These are phyloP conservation scores for Tuber borchii DNA, from an alignment of 495 filamentous ascomycete genomes.

Conservation along the genomic window DNA sequence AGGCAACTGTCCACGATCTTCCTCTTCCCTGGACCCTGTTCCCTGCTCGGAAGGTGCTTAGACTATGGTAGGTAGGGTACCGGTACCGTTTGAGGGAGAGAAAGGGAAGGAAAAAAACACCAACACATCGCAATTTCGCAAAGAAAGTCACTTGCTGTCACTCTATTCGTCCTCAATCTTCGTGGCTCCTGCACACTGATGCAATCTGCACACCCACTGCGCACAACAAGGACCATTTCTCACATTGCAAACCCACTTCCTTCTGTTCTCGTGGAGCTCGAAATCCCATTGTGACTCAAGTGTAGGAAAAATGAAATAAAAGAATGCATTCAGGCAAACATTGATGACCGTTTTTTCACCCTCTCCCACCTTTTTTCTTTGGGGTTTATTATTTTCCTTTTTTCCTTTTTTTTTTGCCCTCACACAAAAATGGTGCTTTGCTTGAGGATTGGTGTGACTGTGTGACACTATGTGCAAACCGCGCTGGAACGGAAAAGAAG, in stretches of 20 bases:
- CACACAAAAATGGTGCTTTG: neutral
- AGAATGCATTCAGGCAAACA: neutral
- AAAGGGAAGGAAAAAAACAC: neutral
- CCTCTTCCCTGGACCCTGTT: neutral
- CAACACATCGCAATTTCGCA: constrained; percentile 7
- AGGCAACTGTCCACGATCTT: neutral
- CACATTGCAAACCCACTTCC: neutral
- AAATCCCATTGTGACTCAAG: constrained; percentile 1
- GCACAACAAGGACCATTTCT: constrained; percentile 3
- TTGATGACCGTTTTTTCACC: neutral
- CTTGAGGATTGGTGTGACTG: neutral
- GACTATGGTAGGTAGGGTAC: too few species aligned
- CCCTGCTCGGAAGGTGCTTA: neutral
- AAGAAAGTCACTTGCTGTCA: constrained; percentile 10
- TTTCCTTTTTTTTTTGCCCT: neutral
- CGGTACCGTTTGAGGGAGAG: too few species aligned
- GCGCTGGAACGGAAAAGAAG: neutral
- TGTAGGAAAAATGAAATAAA: neutral
- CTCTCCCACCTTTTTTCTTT: constrained; percentile 3
- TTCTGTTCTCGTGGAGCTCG: neutral
- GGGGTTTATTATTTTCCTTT: neutral
- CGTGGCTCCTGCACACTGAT: constrained; percentile 24
- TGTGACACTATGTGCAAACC: neutral
- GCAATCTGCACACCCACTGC: constrained; percentile 21
- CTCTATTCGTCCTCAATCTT: constrained; percentile 10